Evolutionary conservation across 257 asterid species (phyloP), one percentile per base, ranked within the genome.

Genomic region (Solanum ahanhuiri): DNA sequence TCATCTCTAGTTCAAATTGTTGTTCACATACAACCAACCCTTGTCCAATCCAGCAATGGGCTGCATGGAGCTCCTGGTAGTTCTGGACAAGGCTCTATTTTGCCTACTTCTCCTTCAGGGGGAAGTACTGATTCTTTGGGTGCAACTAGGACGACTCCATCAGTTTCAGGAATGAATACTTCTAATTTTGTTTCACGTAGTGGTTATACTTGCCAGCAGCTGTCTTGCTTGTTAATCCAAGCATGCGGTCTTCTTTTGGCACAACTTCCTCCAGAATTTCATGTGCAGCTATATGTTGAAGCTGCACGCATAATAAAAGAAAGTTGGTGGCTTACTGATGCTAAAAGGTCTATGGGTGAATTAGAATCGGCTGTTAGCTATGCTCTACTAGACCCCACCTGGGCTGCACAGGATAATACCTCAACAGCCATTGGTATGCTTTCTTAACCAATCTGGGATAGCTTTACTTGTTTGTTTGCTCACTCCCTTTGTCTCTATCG

Each of bases 381-480:
- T 89, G 98, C 98, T 87, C 91, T 97, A 89, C 88, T 95, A 69
- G 99, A 97, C 88, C 99, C 99, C 73, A 93, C 98, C 51, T 95
- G 98, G 98, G 99, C 98, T 88, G 97, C 98, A 48, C 98, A 95
- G 92, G 99, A 97, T 89, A 95, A 95, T 88, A 97, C 99, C 88
- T 97, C 99, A 79, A 97, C 99, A 83, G 96, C 98, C 86, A 91
- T 97, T 76, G 99, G 99, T 96, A 95, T 51, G 91, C 73, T 81
- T 82, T 86, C 84, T 28, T 81, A 67, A 28, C n/a, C 64, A 15
- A 30, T 79, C 41, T 79, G 84, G 84, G 31, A 48, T 79, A 28
- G 66, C 84, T 83, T 81, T 60, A 45, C 81, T 30, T 58, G 28
- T 48, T 79, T 79, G 28, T 79, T 48, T 48, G 83, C 39, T 4